Base-by-base conservation (phyloP, 768 basidiomycete species). In the Naganishia onofrii region DNA sequence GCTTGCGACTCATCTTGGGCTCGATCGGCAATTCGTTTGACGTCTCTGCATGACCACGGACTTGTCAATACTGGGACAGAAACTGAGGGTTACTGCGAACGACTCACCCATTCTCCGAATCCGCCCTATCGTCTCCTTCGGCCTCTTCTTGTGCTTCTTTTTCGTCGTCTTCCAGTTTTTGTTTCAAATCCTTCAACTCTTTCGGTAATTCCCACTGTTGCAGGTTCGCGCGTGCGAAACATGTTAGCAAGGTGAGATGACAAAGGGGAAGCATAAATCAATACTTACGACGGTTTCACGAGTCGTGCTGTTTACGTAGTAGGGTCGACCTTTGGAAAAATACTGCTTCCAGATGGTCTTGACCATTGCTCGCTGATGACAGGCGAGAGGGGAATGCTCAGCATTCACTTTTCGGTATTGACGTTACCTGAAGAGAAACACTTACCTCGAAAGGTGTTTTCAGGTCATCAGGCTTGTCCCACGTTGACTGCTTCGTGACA, bases 301-400 rank as follows among this genome's bases (percentile, higher is more conserved):
- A 34, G 88, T 86, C 51, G 90, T 88, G 36, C 88, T 89, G 89
- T 96, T 76, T 2, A 76, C 81, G 72, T 81, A 83, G 73, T 83
- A 83, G 15, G 79, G 76, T 74, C 92, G 83, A 32, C 92, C 93
- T 64, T 90, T 90, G 2, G 91, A 91, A 73, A 91, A 90, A 79
- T 97, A 99, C 80, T 96, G 92, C 78, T 95, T 96, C 94, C 94
- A 98, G 82, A 87, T 87, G 15, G 94, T 96, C 80, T 92, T 85
- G 36, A 86, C 88, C 58, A 97, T 83, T n/a, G 93, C 93, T 76
- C 88, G 87, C 90, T 94, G 75, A 34, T 26, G 26, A 60, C 17
- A 29, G 21, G 36, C 51, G 31, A 36, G 4, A 55, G 5, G 6
- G 48, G 34, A 31, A 19, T 1, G 38, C 29, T 36, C 23, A 21